Percentiles rank a stretch among this genome's conserved stretches.
phyloP scores from a whole-genome alignment of 2,329 filamentous ascomycete genomes.

The Microcyclospora pomicola region DNA sequence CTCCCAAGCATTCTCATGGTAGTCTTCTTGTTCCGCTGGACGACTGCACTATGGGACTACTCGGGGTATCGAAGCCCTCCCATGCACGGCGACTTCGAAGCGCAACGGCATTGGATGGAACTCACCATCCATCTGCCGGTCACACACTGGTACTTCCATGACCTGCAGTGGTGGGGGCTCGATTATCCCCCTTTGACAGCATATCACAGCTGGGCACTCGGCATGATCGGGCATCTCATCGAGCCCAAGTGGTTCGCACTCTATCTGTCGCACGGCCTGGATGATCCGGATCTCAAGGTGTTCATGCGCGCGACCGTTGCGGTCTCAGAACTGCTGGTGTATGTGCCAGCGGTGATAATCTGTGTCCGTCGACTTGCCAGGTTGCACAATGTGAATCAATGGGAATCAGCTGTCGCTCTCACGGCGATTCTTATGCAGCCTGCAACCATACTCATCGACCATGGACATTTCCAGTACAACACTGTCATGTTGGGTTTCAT shows the following conservation, averaged over 20 bases:
- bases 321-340: slow-evolving; percentile 79
- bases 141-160: slow-evolving; percentile 96
- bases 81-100: slow-evolving; percentile 95
- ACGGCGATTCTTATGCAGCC: slow-evolving; percentile 89
- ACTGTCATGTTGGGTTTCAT: slow-evolving; percentile 94
- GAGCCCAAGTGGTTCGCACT: slow-evolving; percentile 80
- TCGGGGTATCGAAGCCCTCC: slow-evolving; percentile 76
- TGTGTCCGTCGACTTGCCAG: slow-evolving; percentile 73
- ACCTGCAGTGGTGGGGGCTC: slow-evolving; percentile 92
- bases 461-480: slow-evolving; percentile 96
- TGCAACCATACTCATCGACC: slow-evolving; percentile 78
- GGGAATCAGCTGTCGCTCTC: slow-evolving; percentile 73
- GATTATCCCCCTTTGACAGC: slow-evolving; percentile 96
- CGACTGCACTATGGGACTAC: slow-evolving; percentile 83
- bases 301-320: slow-evolving; percentile 93
- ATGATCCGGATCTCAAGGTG: slow-evolving; percentile 69
- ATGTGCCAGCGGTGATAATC: slow-evolving; percentile 70
- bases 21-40: slow-evolving; percentile 87
- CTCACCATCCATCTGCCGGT: slow-evolving; percentile 77
- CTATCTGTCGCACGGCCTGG: slow-evolving; percentile 64
- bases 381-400: slow-evolving; percentile 57
- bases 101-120: slow-evolving; percentile 98
- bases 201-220: slow-evolving; percentile 94
- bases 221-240: slow-evolving; percentile 66
- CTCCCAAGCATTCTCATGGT: slow-evolving; percentile 79